Conservation (phyloP, 2,329 filamentous ascomycete species). For the Ophiocordyceps camponoti-leonardi region DNA sequence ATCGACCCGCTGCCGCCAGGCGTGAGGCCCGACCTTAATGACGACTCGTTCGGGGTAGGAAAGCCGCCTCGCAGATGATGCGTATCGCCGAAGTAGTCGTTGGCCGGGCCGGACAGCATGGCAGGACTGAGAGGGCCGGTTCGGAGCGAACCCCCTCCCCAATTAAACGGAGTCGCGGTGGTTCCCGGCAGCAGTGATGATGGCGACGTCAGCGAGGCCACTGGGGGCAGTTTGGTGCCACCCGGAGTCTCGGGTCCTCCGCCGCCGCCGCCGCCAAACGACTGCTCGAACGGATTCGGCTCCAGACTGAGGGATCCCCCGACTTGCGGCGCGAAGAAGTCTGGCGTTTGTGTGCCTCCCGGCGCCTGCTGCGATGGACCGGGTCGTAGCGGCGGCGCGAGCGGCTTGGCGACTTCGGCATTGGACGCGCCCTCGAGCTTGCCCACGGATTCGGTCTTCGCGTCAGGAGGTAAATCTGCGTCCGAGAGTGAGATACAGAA, state of each 20-base stretch:
- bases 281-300: slow-evolving; percentile 94
- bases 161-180: slow-evolving; percentile 58
- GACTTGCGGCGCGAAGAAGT: slow-evolving; percentile 49
- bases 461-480: slow-evolving; percentile 24
- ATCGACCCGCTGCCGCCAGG: slow-evolving; percentile 92
- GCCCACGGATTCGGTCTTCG: slow-evolving; percentile 26
- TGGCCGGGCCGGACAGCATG: slow-evolving; percentile 77
- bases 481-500: too few relatives aligned
- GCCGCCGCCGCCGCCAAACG: slow-evolving; percentile 63
- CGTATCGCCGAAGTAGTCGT: slow-evolving; percentile 77
- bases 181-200: slow-evolving; percentile 61
- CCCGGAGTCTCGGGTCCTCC: slow-evolving; percentile 63
- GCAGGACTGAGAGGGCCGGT: slow-evolving; percentile 90
- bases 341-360: slow-evolving; percentile 34
- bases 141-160: slow-evolving; percentile 69
- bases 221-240: slow-evolving; percentile 67
- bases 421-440: slow-evolving; percentile 34
- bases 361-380: slow-evolving; percentile 22
- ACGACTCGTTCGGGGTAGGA: slow-evolving; percentile 92
- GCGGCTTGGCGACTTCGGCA: slow-evolving; percentile 44
- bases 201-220: slow-evolving; percentile 81
- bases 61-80: slow-evolving; percentile 67
- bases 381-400: slow-evolving; percentile 55
- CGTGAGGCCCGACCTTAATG: slow-evolving; percentile 75
- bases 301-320: slow-evolving; percentile 49